These are phyloP conservation scores for Amborella trichopoda DNA, from an alignment of 164 flowering plant species.

Conservation along the genomic window DNA sequence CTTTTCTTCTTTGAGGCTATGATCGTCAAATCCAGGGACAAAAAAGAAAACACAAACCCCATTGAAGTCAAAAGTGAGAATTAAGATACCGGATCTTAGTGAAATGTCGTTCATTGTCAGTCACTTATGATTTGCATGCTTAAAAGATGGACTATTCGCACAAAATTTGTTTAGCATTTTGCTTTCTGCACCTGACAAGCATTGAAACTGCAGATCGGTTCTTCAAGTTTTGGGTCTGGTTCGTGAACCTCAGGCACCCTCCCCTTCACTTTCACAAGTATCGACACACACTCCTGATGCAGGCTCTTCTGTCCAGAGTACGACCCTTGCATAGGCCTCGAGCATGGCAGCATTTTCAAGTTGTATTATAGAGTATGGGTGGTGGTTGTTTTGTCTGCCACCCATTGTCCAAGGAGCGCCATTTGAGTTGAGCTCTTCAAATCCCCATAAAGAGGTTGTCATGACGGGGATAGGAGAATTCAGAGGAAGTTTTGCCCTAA, in stretches of 20 bases:
- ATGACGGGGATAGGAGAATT: neutral
- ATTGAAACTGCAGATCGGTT: constrained; percentile 37
- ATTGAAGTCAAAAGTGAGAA: neutral
- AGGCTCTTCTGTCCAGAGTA: constrained; percentile 52
- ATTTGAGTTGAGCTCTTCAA: neutral
- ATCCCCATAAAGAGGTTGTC: neutral
- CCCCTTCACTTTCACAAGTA: constrained; percentile 21
- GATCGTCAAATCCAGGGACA: no score
- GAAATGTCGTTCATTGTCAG: neutral
- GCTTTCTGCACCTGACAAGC: constrained; percentile 1
- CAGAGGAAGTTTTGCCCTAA: no score
- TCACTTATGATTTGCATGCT: neutral
- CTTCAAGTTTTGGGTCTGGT: constrained; percentile 62
- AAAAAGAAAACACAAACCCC: neutral
- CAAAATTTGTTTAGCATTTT: neutral
- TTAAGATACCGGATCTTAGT: neutral
- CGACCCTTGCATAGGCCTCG: constrained; percentile 35
- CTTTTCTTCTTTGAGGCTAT: neutral
- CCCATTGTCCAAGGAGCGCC: neutral
- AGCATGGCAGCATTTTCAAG: neutral
- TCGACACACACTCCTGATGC: constrained; percentile 40
- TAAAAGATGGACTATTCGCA: neutral
- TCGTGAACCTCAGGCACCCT: constrained; percentile 39
- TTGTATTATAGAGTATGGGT: neutral
- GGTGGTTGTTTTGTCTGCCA: neutral